These are phyloP conservation scores for Termitomyces heimii DNA, from an alignment of 768 basidiomycete species.

Conservation along the genomic window DNA sequence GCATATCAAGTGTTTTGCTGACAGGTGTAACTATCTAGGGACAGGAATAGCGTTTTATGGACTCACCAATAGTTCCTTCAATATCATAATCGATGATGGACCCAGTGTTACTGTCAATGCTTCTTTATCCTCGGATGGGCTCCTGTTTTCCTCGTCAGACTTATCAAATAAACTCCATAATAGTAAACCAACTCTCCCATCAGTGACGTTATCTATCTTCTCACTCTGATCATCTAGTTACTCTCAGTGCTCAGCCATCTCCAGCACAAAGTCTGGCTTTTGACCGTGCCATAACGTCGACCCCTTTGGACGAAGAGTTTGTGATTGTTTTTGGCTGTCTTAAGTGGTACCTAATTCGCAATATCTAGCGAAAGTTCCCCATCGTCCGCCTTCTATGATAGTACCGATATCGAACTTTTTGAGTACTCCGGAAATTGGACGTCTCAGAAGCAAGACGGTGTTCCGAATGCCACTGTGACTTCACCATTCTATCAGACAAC, in stretches of 20 bases:
- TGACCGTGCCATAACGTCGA: constrained; percentile 8
- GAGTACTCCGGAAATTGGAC: constrained; percentile 12
- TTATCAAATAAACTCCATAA: constrained; percentile 9
- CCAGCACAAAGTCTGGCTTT: constrained; percentile 7
- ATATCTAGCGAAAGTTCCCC: constrained; percentile 10
- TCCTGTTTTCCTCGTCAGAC: constrained; percentile 10
- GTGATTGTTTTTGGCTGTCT: neutral
- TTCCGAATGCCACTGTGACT: constrained; percentile 13
- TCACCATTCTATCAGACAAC: constrained; percentile 11
- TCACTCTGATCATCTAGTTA: constrained; percentile 6
- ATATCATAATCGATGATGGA: constrained; percentile 12
- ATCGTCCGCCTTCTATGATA: constrained; percentile 13
- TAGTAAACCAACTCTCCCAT: neutral
- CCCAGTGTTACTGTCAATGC: neutral
- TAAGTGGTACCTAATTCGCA: neutral
- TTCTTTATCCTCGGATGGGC: neutral
- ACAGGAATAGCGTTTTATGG: constrained; percentile 11
- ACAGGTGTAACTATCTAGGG: constrained; percentile 1
- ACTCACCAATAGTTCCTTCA: constrained; percentile 9
- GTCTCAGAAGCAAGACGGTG: constrained; percentile 4
- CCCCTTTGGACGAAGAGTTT: constrained; percentile 8
- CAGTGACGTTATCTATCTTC: neutral
- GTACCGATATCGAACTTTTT: constrained; percentile 8
- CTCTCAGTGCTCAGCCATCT: constrained; percentile 10
- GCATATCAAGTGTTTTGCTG: neutral